phyloP scores from a whole-genome alignment of 139 green algal genomes.

The Coelastrella sp. region DNA sequence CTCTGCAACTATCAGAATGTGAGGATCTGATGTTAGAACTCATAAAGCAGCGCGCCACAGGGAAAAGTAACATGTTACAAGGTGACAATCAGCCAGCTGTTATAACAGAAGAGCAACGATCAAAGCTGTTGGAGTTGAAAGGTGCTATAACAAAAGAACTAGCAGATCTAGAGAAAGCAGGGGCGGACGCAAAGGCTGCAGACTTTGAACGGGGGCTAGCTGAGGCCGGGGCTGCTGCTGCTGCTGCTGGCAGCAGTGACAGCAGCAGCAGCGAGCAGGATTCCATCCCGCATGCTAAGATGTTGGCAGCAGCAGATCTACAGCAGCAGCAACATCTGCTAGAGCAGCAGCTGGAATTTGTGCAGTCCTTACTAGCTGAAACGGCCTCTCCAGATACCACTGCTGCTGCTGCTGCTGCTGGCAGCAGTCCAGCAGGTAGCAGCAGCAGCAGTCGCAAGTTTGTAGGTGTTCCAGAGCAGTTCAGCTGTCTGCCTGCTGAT shows the following conservation, averaged over 20 bases:
- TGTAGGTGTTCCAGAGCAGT: slow-evolving; percentile 10
- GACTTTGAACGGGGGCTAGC: neutral
- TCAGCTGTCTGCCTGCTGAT: neutral
- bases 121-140: neutral
- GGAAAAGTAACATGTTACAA: neutral
- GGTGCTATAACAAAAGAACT: neutral
- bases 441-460: slow-evolving; percentile 32
- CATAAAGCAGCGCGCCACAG: neutral
- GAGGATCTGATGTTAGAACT: neutral
- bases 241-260: neutral
- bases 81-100: too few relatives aligned
- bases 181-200: neutral
- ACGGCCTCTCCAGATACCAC: neutral
- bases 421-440: neutral
- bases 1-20: slow-evolving; percentile 9
- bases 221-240: neutral
- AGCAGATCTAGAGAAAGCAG: neutral
- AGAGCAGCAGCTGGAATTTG: neutral
- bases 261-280: neutral
- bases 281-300: neutral
- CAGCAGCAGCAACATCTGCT: slow-evolving; percentile 24
- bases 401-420: neutral
- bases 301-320: neutral
- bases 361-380: neutral
- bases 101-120: neutral